phyloP scores from a whole-genome alignment of 208 protist species.

The Leishmania martiniquensis region DNA sequence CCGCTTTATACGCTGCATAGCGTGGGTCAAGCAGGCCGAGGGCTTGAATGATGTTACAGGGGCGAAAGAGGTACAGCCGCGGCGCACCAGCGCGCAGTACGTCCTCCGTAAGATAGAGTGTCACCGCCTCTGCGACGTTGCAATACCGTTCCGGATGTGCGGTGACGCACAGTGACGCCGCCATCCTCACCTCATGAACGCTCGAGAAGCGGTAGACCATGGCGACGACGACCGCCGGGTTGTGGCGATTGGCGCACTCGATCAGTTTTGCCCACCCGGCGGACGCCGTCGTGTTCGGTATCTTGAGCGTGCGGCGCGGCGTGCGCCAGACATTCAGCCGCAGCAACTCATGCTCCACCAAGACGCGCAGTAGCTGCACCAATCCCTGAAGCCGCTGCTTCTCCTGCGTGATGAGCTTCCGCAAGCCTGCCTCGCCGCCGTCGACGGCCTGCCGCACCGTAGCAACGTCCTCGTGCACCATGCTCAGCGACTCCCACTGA shows the following conservation, averaged over 20 bases:
- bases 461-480: slow-evolving; percentile 30
- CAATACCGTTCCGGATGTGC: slow-evolving; percentile 53
- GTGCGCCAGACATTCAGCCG: slow-evolving; percentile 73
- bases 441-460: slow-evolving; percentile 19
- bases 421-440: slow-evolving; percentile 25
- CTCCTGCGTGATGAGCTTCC: slow-evolving; percentile 46
- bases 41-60: slow-evolving; percentile 73
- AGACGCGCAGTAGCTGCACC: slow-evolving; percentile 56
- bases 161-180: slow-evolving; percentile 41
- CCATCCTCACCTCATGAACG: slow-evolving; percentile 39
- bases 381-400: slow-evolving; percentile 43
- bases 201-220: slow-evolving; percentile 71
- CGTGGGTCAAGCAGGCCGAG: slow-evolving; percentile 66
- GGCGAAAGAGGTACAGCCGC: slow-evolving; percentile 64
- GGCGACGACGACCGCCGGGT: slow-evolving; percentile 67
- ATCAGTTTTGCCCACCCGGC: slow-evolving; percentile 44
- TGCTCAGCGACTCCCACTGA: slow-evolving; percentile 32
- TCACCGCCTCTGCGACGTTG: slow-evolving; percentile 61
- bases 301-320: slow-evolving; percentile 52
- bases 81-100: slow-evolving; percentile 62
- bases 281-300: slow-evolving; percentile 33
- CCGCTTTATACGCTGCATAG: slow-evolving; percentile 52
- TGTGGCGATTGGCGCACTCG: slow-evolving; percentile 56
- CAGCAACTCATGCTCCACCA: slow-evolving; percentile 74
- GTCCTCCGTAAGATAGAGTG: slow-evolving; percentile 74